Base-by-base conservation (phyloP, 2,329 filamentous ascomycete species). In the Elsinoe fawcettii region DNA sequence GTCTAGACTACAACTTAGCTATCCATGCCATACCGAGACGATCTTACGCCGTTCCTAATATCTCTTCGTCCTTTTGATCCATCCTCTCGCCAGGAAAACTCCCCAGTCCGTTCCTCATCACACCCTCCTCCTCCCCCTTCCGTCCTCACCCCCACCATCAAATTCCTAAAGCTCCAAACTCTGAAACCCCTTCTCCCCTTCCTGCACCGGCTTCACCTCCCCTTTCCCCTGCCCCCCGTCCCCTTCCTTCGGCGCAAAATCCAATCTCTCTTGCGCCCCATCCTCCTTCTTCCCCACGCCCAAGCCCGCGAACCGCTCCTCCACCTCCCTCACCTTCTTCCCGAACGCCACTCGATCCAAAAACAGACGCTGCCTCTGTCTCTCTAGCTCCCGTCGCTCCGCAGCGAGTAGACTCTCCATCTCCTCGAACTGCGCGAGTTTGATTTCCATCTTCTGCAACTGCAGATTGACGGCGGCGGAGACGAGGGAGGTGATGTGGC, bases 361-460 rank as follows among this genome's bases (percentile, higher is more conserved):
- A 77, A 97, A 96, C 16, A 99, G 80, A 70, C 96, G 88, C 71
- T 97, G 91, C 27, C 92, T 84, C 39, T 88, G 89, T 58, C 91
- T 84, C 73, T 99, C 93, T 20, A 99, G 79, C 72, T 99, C 93
- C 60, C 91, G 83, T 59, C 92, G 86, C 75, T 99, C 93, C 5
- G 91, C 90, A 65, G 95, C 88, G 53, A 99, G 79, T 44, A 96
- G 86, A 16, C 88, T 81, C 73, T 99, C 93, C 81, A 99, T 91
- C 71, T 99, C 93, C 66, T 88, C 87, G 73, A 99, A 99, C 70
- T 97, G 95, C 67, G 90, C 86, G 59, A 99, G 80, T 74, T 99
- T 99, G 65, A 97, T 77, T 73, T 97, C 90, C 61, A 97, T 84
- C 74, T 99, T 99, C 69, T 96, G 87, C 32, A 97, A 78, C n/a